A percentile compares a stretch with the other conserved stretches of the same genome.
Evolutionary conservation across 2,329 filamentous ascomycete species (phyloP).

Genomic region (Acephala macrosclerotiorum): DNA sequence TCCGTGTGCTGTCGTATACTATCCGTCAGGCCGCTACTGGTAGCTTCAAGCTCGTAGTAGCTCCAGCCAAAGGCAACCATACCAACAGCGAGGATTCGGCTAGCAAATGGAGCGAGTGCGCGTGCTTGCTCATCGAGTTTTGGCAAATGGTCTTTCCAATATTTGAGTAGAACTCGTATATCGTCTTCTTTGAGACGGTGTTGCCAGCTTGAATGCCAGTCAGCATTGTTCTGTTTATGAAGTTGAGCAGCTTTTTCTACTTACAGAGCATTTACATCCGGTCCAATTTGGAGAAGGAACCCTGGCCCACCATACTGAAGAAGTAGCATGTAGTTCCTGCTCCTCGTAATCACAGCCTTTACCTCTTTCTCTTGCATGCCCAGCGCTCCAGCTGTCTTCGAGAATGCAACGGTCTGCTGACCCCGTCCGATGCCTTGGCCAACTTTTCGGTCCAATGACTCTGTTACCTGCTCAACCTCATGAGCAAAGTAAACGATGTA

Average conservation of each 20-base stretch:
- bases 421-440: conserved; percentile 8
- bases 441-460: conserved; percentile 8
- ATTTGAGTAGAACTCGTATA: conserved; percentile 19
- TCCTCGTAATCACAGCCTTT: conserved; percentile 13
- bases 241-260: neutral
- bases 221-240: conserved; percentile 12
- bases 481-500: conserved; percentile 18
- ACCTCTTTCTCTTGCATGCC: conserved; percentile 11
- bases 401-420: conserved; percentile 13
- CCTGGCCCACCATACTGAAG: conserved; percentile 8
- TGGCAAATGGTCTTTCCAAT: conserved; percentile 13
- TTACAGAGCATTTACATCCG: conserved; percentile 16
- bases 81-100: conserved; percentile 9
- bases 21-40: conserved; percentile 8
- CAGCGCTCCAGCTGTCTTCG: conserved; percentile 10
- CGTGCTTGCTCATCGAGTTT: conserved; percentile 15
- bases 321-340: conserved; percentile 14
- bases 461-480: conserved; percentile 6
- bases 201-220: conserved; percentile 19
- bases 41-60: conserved; percentile 14
- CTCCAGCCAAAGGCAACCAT: conserved; percentile 18
- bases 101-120: conserved; percentile 16
- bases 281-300: conserved; percentile 13
- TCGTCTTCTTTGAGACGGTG: conserved; percentile 12
- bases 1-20: conserved; percentile 15